A percentile compares a stretch with the other conserved stretches of the same genome.
These are phyloP conservation scores for Penicillium psychrofluorescens DNA, from an alignment of 495 filamentous ascomycete genomes.

Conservation along the genomic window DNA sequence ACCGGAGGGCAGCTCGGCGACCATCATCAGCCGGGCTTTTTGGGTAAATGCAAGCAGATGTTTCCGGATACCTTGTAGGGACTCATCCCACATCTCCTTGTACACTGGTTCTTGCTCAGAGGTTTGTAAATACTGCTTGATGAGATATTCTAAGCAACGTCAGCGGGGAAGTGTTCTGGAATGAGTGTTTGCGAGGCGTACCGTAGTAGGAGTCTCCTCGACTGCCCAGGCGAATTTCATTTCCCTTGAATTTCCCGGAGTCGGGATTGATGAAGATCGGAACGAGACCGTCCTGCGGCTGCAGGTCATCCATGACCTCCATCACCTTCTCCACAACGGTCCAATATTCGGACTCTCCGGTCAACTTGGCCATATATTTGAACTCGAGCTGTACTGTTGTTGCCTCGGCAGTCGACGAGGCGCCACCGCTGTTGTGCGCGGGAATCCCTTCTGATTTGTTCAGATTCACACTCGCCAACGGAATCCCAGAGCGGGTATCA, in stretches of 20 bases:
- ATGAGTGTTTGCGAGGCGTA: conserved; percentile 15
- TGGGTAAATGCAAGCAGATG: conserved; percentile 85
- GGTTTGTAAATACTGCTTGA: conserved; percentile 96
- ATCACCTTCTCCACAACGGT: conserved; percentile 85
- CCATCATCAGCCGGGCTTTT: conserved; percentile 69
- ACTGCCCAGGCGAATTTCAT: conserved; percentile 86
- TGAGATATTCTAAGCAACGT: conserved; percentile 66
- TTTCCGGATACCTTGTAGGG: conserved; percentile 78
- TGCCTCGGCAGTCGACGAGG: conserved; percentile 89
- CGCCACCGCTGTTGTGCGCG: conserved; percentile 80
- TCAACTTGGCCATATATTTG: conserved; percentile 94
- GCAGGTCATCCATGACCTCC: conserved; percentile 75
- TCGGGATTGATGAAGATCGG: conserved; percentile 86
- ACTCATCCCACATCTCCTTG: conserved; percentile 85
- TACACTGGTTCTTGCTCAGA: conserved; percentile 80
- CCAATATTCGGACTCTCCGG: conserved; percentile 89
- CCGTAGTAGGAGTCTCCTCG: conserved; percentile 94
- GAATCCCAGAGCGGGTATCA: conserved; percentile 76
- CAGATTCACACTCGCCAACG: conserved; percentile 85
- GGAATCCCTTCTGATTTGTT: conserved; percentile 62
- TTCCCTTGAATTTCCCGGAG: conserved; percentile 66
- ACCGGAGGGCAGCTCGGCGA: conserved; percentile 78
- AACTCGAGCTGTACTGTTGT: conserved; percentile 90
- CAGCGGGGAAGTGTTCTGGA: background rate
- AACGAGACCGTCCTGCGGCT: conserved; percentile 71